Evolutionary conservation across 2,329 filamentous ascomycete species (phyloP).

Genomic region (Sporothrix mexicana): DNA sequence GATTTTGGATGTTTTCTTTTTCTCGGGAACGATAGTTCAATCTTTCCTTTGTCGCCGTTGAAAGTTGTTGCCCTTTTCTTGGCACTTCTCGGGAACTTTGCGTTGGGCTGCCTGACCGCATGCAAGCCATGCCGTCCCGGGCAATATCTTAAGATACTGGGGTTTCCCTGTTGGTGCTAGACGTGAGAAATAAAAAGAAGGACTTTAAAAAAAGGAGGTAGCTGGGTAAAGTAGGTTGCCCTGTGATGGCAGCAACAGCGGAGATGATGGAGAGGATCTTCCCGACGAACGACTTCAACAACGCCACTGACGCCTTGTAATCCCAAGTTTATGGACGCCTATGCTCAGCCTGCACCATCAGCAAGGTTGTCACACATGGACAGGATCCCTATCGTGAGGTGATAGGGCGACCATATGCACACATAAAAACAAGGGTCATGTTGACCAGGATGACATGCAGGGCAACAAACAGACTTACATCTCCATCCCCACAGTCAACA

Average conservation of each 20-base stretch:
- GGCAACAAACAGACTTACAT: neutral
- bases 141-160: neutral
- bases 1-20: neutral
- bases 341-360: neutral
- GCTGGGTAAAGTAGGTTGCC: neutral
- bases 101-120: neutral
- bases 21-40: neutral
- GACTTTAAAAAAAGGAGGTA: neutral
- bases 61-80: neutral
- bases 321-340: neutral
- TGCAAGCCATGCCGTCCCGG: conserved; percentile 4
- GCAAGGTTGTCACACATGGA: neutral
- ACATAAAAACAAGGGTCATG: neutral
- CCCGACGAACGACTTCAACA: neutral
- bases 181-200: neutral
- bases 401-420: neutral
- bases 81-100: conserved; percentile 3
- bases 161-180: neutral
- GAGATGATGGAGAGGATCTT: neutral
- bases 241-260: neutral
- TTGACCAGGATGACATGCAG: neutral
- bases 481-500: neutral
- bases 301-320: conserved; percentile 1
- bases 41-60: neutral
- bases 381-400: neutral